phyloP scores from a whole-genome alignment of 768 basidiomycete species.

The Auricularia sp. region DNA sequence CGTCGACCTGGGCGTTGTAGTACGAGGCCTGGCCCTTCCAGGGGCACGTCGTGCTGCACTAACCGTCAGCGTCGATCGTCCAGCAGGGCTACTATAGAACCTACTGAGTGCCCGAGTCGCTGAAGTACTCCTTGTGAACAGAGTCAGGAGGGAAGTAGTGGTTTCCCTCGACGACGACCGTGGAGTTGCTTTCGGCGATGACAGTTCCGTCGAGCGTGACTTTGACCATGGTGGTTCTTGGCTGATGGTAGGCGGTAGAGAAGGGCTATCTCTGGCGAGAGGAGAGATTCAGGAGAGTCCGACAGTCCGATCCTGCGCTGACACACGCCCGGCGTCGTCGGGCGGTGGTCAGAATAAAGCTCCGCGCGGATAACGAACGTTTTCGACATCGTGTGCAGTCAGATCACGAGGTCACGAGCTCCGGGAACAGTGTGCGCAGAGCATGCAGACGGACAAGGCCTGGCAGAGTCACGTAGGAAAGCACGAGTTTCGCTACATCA shows the following conservation, averaged over 20 bases:
- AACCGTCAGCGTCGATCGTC: too few species aligned
- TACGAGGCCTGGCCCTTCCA: constrained; percentile 78
- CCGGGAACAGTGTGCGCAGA: too few species aligned
- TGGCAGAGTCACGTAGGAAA: too few species aligned
- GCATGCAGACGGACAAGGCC: too few species aligned
- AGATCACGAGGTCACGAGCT: too few species aligned
- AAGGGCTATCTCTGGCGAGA: background rate
- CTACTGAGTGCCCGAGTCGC: constrained; percentile 44
- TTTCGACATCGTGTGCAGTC: too few species aligned
- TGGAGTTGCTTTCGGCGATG: constrained; percentile 49
- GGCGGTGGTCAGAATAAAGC: too few species aligned
- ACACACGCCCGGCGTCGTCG: too few species aligned
- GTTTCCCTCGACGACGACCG: constrained; percentile 54
- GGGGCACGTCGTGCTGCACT: constrained; percentile 40
- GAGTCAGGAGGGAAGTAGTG: constrained; percentile 62
- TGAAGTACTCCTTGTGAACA: constrained; percentile 38
- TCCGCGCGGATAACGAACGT: background rate
- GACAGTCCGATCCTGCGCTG: too few species aligned
- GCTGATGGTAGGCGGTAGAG: too few species aligned
- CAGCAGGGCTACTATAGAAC: constrained; percentile 10
- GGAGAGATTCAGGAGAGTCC: too few species aligned
- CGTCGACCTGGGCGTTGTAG: constrained; percentile 46
- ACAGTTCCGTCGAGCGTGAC: constrained; percentile 39
- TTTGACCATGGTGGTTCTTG: constrained; percentile 31
- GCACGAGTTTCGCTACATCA: too few species aligned